A percentile compares a stretch with the other conserved stretches of the same genome.
These are phyloP conservation scores for Blastomyces silverae DNA, from an alignment of 2,329 filamentous ascomycete species.

Conservation along the genomic window DNA sequence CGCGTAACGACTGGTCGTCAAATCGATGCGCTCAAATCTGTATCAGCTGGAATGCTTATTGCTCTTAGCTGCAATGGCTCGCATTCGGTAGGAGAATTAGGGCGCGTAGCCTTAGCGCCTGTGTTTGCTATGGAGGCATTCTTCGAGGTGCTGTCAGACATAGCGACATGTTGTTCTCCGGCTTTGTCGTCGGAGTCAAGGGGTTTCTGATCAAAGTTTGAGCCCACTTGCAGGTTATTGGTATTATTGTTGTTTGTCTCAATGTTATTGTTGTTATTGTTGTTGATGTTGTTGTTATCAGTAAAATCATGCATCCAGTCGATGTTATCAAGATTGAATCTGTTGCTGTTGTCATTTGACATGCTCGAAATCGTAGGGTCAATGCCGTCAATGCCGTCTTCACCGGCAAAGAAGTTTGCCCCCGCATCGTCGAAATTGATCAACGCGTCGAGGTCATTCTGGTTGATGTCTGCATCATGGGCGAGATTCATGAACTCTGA, in stretches of 20 bases:
- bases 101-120: background rate
- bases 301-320: slow-evolving; percentile 19
- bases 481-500: slow-evolving; percentile 40
- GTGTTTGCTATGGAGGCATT: background rate
- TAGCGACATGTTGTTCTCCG: background rate
- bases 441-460: slow-evolving; percentile 43
- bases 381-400: slow-evolving; percentile 23
- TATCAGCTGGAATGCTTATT: slow-evolving; percentile 8
- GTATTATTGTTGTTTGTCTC: background rate
- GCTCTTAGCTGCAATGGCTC: background rate
- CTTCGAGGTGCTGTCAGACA: background rate
- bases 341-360: slow-evolving; percentile 21
- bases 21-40: background rate
- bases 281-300: background rate
- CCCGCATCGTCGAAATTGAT: slow-evolving; percentile 43
- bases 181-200: background rate
- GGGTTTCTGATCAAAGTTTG: background rate
- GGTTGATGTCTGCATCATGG: slow-evolving; percentile 41
- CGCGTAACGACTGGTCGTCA: background rate
- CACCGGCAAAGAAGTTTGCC: slow-evolving; percentile 33
- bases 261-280: background rate
- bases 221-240: background rate
- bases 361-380: slow-evolving; percentile 15
- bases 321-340: slow-evolving; percentile 21
- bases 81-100: background rate